These are phyloP conservation scores for Mycosphaerella sp. DNA, from an alignment of 2,329 filamentous ascomycete genomes.

Conservation along the genomic window DNA sequence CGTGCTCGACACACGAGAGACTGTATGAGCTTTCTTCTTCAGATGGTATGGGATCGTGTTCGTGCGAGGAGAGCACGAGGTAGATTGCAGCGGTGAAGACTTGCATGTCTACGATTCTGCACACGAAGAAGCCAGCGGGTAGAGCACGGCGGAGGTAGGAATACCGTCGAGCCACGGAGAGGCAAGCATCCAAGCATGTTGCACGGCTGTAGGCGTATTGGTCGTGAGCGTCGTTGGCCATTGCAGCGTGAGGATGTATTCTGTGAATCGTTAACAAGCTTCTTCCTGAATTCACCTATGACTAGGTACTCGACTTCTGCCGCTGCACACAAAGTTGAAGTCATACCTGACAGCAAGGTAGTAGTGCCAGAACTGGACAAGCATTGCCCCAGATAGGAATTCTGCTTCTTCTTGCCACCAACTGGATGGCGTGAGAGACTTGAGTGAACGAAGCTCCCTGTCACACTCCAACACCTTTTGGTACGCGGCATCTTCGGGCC, in stretches of 20 bases:
- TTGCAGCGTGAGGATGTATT: slow-evolving; percentile 25
- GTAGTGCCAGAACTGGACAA: slow-evolving; percentile 27
- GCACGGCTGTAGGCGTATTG: slow-evolving; percentile 25
- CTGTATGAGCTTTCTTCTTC: not conserved
- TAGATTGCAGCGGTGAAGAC: slow-evolving; percentile 25
- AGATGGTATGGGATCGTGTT: not conserved
- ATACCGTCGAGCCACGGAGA: slow-evolving; percentile 21
- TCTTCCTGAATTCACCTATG: not conserved
- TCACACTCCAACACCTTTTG: slow-evolving; percentile 24
- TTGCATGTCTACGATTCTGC: slow-evolving; percentile 27
- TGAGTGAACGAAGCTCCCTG: slow-evolving; percentile 24
- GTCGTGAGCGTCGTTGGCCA: slow-evolving; percentile 22
- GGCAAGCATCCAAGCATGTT: slow-evolving; percentile 24
- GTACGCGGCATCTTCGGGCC: slow-evolving; percentile 20
- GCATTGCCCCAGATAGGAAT: slow-evolving; percentile 11
- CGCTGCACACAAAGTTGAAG: not conserved
- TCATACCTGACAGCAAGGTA: slow-evolving; percentile 23
- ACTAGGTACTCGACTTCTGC: not conserved
- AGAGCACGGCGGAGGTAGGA: slow-evolving; percentile 17
- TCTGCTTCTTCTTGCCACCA: slow-evolving; percentile 13
- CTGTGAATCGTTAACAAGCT: not conserved
- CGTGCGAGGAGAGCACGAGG: slow-evolving; percentile 17
- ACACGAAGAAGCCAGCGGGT: slow-evolving; percentile 26
- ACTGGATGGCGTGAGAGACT: slow-evolving; percentile 20
- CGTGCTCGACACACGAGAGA: slow-evolving; percentile 14